phyloP scores from a whole-genome alignment of 805 yeast genomes.

The Starmerella gropengiesseri region DNA sequence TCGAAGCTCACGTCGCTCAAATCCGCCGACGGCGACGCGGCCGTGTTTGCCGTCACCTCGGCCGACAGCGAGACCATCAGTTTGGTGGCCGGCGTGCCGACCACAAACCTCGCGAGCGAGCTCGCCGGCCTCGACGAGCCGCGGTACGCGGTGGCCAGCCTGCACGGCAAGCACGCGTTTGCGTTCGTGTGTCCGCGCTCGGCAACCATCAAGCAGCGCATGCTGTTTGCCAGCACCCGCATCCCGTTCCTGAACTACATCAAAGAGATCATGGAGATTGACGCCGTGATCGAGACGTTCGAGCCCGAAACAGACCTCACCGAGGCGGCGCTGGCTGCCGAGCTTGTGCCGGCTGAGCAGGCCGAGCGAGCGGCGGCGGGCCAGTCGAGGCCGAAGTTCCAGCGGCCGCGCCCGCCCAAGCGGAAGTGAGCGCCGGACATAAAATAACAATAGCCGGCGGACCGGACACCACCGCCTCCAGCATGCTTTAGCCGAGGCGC shows the following conservation, averaged over 20 bases:
- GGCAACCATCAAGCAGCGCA: slow-evolving; percentile 78
- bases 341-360: slow-evolving; percentile 7
- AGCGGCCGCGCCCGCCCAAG: slow-evolving; percentile 21
- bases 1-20: slow-evolving; percentile 23
- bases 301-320: slow-evolving; percentile 18
- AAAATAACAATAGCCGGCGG: background rate
- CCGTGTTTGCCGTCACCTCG: slow-evolving; percentile 36
- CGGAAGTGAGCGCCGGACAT: slow-evolving; percentile 4
- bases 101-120: slow-evolving; percentile 26
- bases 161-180: slow-evolving; percentile 38
- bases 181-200: slow-evolving; percentile 85
- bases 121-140: slow-evolving; percentile 37
- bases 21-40: slow-evolving; percentile 13
- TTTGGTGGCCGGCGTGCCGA: slow-evolving; percentile 27
- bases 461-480: no score
- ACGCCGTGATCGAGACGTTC: slow-evolving; percentile 16
- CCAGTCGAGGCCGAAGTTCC: slow-evolving; percentile 15
- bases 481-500: no score
- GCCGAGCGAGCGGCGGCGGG: background rate
- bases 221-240: slow-evolving; percentile 79
- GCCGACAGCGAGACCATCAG: slow-evolving; percentile 43
- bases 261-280: slow-evolving; percentile 11
- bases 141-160: slow-evolving; percentile 39
- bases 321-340: background rate
- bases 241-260: slow-evolving; percentile 27